Conservation (phyloP, 495 filamentous ascomycete species). For the Aspergillus saccharolyticus region DNA sequence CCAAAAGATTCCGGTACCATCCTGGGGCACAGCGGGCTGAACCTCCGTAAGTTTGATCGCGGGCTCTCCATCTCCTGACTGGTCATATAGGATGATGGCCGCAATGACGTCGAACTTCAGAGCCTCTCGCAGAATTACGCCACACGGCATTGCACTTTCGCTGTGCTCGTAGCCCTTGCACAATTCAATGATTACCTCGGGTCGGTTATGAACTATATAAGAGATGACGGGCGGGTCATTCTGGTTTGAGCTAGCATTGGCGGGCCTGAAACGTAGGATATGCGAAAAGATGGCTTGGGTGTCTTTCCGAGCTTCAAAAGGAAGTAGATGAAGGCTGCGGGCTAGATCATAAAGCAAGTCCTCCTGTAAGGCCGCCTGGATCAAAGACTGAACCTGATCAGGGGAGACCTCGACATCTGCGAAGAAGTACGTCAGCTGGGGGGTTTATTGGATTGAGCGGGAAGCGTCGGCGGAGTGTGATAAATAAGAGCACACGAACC, state of each 20-base stretch:
- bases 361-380: conserved; percentile 76
- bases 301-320: conserved; percentile 92
- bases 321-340: conserved; percentile 69
- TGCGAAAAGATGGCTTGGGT: conserved; percentile 86
- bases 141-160: conserved; percentile 90
- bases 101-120: conserved; percentile 87
- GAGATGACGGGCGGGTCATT: conserved; percentile 75
- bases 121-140: conserved; percentile 83
- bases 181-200: conserved; percentile 80
- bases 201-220: conserved; percentile 76
- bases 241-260: conserved; percentile 35
- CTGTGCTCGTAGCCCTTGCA: conserved; percentile 85
- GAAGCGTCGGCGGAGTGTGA: too few species aligned
- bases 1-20: conserved; percentile 86
- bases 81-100: conserved; percentile 86
- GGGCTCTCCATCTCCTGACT: conserved; percentile 59
- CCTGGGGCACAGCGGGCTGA: conserved; percentile 60
- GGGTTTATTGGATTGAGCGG: too few species aligned
- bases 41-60: conserved; percentile 56
- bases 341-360: conserved; percentile 82
- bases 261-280: conserved; percentile 73
- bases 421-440: conserved; percentile 6
- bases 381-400: conserved; percentile 76
- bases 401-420: conserved; percentile 79
- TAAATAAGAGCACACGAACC: conserved; percentile 45